Percentiles rank a stretch among this genome's conserved stretches.
Evolutionary conservation across 106 monocot species (phyloP).

Genomic region (Platanthera guangdongensis): DNA sequence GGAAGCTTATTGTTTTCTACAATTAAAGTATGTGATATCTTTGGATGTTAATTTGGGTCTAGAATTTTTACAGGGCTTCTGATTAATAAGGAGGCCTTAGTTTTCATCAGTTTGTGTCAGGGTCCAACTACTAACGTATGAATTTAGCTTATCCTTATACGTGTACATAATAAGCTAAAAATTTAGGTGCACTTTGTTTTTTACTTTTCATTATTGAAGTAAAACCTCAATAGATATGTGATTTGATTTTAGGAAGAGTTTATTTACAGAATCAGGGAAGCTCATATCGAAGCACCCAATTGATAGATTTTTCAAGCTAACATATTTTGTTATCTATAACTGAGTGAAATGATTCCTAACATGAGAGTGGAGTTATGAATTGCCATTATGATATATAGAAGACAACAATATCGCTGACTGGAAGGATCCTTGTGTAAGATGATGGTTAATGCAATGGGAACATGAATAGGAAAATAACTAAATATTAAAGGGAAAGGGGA

Average conservation of each 20-base stretch:
- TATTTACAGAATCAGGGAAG: too few species aligned
- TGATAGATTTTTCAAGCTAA: not conserved
- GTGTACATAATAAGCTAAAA: not conserved
- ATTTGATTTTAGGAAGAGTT: not conserved
- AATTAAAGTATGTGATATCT: not conserved
- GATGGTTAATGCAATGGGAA: not conserved
- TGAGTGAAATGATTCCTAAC: not conserved
- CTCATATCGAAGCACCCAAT: not conserved
- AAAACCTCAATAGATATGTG: not conserved
- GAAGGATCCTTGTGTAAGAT: not conserved
- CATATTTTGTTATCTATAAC: not conserved
- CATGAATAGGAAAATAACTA: not conserved
- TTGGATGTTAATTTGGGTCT: not conserved
- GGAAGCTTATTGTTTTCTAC: not conserved
- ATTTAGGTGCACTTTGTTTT: not conserved
- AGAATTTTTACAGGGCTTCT: not conserved
- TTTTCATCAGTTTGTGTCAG: not conserved
- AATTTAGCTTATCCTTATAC: not conserved
- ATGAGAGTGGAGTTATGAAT: not conserved
- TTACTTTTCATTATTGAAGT: not conserved
- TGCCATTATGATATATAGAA: not conserved
- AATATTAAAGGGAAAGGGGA: not conserved
- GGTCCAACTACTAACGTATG: not conserved
- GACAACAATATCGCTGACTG: not conserved
- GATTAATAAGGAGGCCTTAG: not conserved